Conservation (phyloP, 768 basidiomycete genomes). For the Daedaleopsis sinensis region DNA sequence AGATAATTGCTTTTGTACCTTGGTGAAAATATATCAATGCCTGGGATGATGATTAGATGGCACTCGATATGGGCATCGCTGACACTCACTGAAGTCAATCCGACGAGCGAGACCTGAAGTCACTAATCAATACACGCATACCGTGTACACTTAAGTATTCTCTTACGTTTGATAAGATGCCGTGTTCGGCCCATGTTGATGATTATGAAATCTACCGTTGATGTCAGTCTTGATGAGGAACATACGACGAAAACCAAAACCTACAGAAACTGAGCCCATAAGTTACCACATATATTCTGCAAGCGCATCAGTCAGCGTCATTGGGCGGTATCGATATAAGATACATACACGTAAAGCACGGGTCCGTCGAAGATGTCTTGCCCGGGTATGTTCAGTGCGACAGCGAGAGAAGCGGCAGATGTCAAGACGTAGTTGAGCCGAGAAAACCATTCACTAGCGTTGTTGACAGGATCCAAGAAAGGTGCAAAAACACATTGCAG, state of each 20-base stretch:
- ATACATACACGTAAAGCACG: conserved; percentile 63
- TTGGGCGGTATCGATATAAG: neutral
- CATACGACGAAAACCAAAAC: too few species aligned
- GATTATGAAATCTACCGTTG: conserved; percentile 61
- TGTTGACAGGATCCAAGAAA: conserved; percentile 71
- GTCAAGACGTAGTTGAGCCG: conserved; percentile 71
- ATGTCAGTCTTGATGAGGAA: conserved; percentile 15
- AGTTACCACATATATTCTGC: conserved; percentile 54
- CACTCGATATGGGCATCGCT: neutral
- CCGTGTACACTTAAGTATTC: neutral
- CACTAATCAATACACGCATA: neutral
- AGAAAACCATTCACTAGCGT: conserved; percentile 77
- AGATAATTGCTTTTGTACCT: conserved; percentile 41
- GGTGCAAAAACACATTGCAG: conserved; percentile 63
- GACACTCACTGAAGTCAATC: conserved; percentile 71
- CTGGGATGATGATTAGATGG: conserved; percentile 34
- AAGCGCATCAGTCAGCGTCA: conserved; percentile 1
- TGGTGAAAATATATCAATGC: conserved; percentile 82
- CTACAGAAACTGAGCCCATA: conserved; percentile 71
- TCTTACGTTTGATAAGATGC: conserved; percentile 62
- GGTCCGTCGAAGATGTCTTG: conserved; percentile 59
- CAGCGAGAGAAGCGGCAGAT: conserved; percentile 62
- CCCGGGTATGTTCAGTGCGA: conserved; percentile 60
- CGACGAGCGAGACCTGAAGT: conserved; percentile 56
- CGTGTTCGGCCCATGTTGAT: conserved; percentile 57